phyloP scores from a whole-genome alignment of 2,329 filamentous ascomycete species.

The Claviceps pazoutovae region DNA sequence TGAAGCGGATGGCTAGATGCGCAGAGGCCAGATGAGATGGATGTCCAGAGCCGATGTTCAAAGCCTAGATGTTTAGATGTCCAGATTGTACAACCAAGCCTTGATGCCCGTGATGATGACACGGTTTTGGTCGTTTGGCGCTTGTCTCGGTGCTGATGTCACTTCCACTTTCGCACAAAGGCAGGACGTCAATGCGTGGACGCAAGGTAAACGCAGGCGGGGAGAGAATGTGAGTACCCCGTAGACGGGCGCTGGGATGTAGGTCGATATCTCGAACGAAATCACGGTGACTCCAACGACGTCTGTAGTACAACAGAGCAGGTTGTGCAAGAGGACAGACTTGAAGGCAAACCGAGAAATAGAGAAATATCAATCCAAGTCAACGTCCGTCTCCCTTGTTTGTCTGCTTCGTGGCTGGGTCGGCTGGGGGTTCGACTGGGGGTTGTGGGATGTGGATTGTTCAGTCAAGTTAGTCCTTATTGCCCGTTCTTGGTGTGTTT shows the following conservation, averaged over 20 bases:
- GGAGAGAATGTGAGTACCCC: neutral
- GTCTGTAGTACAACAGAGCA: neutral
- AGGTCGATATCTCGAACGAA: too few relatives aligned
- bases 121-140: neutral
- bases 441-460: too few relatives aligned
- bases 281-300: neutral
- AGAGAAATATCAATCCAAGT: neutral
- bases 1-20: neutral
- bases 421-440: neutral
- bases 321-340: neutral
- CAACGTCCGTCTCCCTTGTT: neutral
- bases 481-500: neutral
- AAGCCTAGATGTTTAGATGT: neutral
- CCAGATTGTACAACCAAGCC: neutral
- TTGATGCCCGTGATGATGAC: too few relatives aligned
- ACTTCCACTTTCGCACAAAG: neutral
- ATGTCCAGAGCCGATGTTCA: neutral
- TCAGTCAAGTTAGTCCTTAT: neutral
- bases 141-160: constrained; percentile 1
- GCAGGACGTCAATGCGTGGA: neutral
- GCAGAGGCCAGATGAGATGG: neutral
- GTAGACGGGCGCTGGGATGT: too few relatives aligned
- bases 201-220: neutral
- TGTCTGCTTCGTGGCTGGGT: neutral
- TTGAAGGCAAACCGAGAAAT: neutral